Evolutionary conservation across 1,139 yeast genomes (phyloP), one percentile per base, ranked within the genome.

Genomic region (Insectozyma bohioensis): DNA sequence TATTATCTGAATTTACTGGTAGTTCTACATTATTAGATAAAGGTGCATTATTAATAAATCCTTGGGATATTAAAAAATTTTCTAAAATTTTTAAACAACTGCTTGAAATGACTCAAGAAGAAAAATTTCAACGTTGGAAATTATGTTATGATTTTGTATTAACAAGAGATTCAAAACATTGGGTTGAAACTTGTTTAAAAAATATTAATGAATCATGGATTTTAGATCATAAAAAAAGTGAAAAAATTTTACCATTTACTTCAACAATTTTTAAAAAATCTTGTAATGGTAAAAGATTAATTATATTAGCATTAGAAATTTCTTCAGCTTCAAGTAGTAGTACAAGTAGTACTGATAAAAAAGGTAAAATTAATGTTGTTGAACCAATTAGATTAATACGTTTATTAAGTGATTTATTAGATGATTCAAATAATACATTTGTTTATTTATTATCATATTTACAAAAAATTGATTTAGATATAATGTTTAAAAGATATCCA

Each of bases 1-100:
- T 92, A 37, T 61, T 92, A 39, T 85, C 95, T 24, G 99, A 92
- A 56, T 92, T 94, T 48, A 88, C 97, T 0, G 98, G 98, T 1
- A 85, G 96, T 10, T 95, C 97, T 0, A 72, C 83, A 2, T 75
- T 90, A 5, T 67, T 94, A 32, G 50, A 52, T 12, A 58, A 72
- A 25, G 90, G 94, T 11, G 86, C 96, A 3, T 45, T 90, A 5
- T 58, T 87, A 28, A 80, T 90, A 25, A 94, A 92, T 52, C 98
- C 98, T 1, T 92, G 97, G 95, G 94, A 88, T 54, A 67, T 75
- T 21, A 73, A 68, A 30, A 75, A 75, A 40, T 78, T 88, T 44
- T 71, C 94, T 0, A 70, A 75, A 15, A 67, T 76, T 5, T 83
- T 87, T 37, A 67, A 75, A 41, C 40, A 52, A 6, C 86, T 87